Evolutionary conservation across 108 stramenopile species (phyloP), one percentile per base, ranked within the genome.

Genomic region (Cyclotella kingstonii): DNA sequence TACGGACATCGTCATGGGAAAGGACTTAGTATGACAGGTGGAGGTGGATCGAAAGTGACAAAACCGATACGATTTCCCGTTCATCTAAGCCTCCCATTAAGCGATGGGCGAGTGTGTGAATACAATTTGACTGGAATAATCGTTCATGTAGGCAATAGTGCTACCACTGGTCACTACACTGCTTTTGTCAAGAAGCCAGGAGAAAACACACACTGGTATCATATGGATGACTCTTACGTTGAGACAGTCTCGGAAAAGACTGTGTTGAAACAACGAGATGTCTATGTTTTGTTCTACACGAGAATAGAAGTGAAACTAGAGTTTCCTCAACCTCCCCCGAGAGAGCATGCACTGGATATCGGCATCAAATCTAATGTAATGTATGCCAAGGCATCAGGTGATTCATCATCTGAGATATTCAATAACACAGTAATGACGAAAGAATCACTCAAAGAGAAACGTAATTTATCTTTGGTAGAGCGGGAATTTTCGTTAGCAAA

Each of bases 191-290:
- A 82, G 54, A 78, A 72, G 39, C 81, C 79, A 5, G 65, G 34
- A 26, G 70, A 43, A 29, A 23, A 27, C 27, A 55, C 39, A 15
- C 70, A 68, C 29, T 89, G 88, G 91, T 86, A 73, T 64, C 80
- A 89, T 44, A 77, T 87, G 74, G 87, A 93, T 65, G 91, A 93
- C 50, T 85, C 84, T 0, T 82, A 67, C 53, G 91, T 93, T 4
- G 79, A 85, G 63, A 52, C 62, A 4, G 83, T 89, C 5, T 80
- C 87, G 21, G 87, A 89, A 57, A 81, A 82, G 63, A 68, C 82
- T 10, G 91, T 89, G 9, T 19, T 89, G 48, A 70, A 75, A 59
- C 84, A 87, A 42, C 44, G 56, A 5, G 84, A 89, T 67, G 91
- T 81, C 5, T 93, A 93, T 40, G 55, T 93, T 19, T 72, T 93